Base-by-base conservation (phyloP, 345 rosid species). In the Cardamine resedifolia region DNA sequence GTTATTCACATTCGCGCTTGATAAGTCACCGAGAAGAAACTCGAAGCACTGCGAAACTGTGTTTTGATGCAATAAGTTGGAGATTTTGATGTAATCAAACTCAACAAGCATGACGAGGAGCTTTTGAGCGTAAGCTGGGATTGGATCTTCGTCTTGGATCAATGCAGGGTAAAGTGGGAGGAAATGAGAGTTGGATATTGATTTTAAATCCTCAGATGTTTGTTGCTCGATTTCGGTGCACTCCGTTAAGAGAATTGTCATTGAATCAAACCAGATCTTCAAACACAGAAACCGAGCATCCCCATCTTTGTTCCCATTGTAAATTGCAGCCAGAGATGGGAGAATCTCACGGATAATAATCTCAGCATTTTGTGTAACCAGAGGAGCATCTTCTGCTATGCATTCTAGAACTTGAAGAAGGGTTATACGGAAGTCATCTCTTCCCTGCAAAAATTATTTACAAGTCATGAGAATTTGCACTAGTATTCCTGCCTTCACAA, bases 141-240 rank as follows among this genome's bases (percentile, higher is more conserved):
- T 91, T 59, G 96, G 99, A 73, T 95, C 99, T 83, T 95, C 99
- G 75, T 95, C 99, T 80, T 88, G 93, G 80, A 90, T 85, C 76
- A 95, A 68, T 69, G 83, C 66, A 68, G 99, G 99, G 77, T 95
- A 91, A 49, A 91, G 89, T n/a, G 98, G 98, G 50, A 95, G 96
- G 85, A 91, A 95, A 79, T 88, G 93, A 64, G 79, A 64, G 77
- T 83, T 87, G 74, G 99, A 84, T 74, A 91, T 81, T 76, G 88
- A 82, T 71, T 79, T 87, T 83, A 95, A 73, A 68, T 84, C 88
- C 19, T 80, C 83, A 18, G 81, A 78, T 74, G 82, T 81, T 28
- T 84, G 85, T 20, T 84, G 85, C 52, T 79, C 85, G 34, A 80
- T 78, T 43, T 83, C 83, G 12, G 72, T 63, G 70, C 86, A 83